Evolutionary conservation across 202 grass and related monocot genomes (phyloP), one percentile per base, ranked within the genome.

Genomic region (Schoenoplectus triqueter): DNA sequence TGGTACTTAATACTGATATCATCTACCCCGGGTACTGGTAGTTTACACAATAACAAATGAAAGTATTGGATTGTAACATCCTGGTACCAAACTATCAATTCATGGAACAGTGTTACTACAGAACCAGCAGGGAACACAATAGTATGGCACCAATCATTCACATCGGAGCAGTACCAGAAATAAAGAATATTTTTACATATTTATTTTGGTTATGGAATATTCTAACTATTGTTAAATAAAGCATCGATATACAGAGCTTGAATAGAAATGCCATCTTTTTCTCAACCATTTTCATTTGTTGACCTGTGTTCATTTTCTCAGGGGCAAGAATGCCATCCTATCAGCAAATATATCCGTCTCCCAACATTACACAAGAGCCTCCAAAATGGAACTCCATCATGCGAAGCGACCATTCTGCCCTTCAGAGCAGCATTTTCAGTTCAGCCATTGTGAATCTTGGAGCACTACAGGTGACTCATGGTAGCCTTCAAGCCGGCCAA

Each of bases 251-350:
- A 10, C 20, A 56, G 10, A 78, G 21, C 52, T 78, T 78, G 13
- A 78, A 40, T 78, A 50, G 7, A 49, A 49, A 73, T 78, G 14
- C 2, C 52, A 78, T 18, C 4, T 61, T 31, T 31, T 31, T 31
- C 31, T 79, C 31, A 62, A n/a, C 57, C 10, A 78, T 54, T 54
- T 85, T 85, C 45, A 55, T 64, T 48, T 46, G 21, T 48, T 75
- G 13, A 77, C 40, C 40, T 22, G 48, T 62, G 69, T 44, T 54
- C 21, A 44, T 87, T 7, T 87, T 20, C 18, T 44, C 84, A 87
- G 86, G 69, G 22, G 65, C 68, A 64, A 87, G 80, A 82, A 46
- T 77, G 48, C 14, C 80, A 61, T 83, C 85, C 15, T 86, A 87
- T 47, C 80, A 20, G 31, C 86, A 78, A 76, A 77, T 67, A n/a